phyloP scores from a whole-genome alignment of 1,139 yeast species.

The Eremothecium coryli region DNA sequence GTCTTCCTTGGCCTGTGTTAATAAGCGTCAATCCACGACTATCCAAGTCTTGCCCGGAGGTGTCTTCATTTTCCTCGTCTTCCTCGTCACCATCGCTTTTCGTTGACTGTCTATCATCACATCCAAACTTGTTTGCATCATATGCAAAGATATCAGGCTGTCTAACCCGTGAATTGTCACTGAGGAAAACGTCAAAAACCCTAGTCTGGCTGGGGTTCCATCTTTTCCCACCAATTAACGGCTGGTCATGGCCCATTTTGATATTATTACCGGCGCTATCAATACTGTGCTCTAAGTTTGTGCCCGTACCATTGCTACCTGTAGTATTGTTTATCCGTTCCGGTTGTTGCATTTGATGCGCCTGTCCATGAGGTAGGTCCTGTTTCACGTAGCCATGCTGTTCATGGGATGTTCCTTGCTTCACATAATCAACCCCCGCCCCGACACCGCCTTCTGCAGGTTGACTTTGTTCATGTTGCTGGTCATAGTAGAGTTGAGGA shows the following conservation, averaged over 20 bases:
- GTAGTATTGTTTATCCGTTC: too few relatives aligned
- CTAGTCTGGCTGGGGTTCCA: conserved; percentile 16
- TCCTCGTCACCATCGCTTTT: not conserved
- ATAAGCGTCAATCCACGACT: conserved; percentile 2
- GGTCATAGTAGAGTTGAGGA: conserved; percentile 1
- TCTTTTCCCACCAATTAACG: conserved; percentile 1
- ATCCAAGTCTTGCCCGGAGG: conserved; percentile 1
- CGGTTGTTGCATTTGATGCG: too few relatives aligned
- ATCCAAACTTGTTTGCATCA: too few relatives aligned
- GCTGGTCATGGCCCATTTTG: too few relatives aligned
- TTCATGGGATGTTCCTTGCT: too few relatives aligned
- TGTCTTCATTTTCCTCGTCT: not conserved
- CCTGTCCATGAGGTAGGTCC: too few relatives aligned
- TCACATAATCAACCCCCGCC: not conserved
- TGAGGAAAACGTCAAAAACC: conserved; percentile 25
- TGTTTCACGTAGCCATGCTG: too few relatives aligned
- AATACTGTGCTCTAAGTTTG: too few relatives aligned
- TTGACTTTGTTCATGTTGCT: not conserved
- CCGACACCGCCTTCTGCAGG: not conserved
- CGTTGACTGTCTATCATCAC: too few relatives aligned
- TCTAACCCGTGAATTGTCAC: conserved; percentile 14
- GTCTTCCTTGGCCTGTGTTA: conserved; percentile 9
- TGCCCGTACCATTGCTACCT: too few relatives aligned
- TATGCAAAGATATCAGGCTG: conserved; percentile 11
- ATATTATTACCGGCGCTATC: too few relatives aligned